Evolutionary conservation across 2,329 filamentous ascomycete genomes (phyloP).

Genomic region (Monosporascus sp.): DNA sequence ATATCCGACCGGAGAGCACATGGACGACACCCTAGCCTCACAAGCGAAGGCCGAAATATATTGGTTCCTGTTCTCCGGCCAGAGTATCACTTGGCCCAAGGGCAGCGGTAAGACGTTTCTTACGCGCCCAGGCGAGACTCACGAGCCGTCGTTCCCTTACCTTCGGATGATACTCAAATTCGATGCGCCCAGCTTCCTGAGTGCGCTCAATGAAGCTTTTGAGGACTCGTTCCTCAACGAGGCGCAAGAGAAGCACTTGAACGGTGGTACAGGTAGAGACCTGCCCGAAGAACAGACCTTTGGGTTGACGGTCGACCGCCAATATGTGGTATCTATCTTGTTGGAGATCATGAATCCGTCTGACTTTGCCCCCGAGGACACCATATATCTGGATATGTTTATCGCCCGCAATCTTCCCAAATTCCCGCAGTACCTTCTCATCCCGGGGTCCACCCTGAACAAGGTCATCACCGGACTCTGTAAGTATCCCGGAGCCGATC

Average conservation of each 20-base stretch:
- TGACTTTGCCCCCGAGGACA: slow-evolving; percentile 74
- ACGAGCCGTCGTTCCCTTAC: slow-evolving; percentile 78
- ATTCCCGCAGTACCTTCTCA: slow-evolving; percentile 89
- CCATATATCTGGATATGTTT: slow-evolving; percentile 97
- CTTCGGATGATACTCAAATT: slow-evolving; percentile 80
- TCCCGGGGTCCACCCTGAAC: slow-evolving; percentile 80
- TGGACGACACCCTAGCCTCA: slow-evolving; percentile 66
- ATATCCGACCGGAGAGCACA: slow-evolving; percentile 79
- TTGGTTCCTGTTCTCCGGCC: slow-evolving; percentile 87
- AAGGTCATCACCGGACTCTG: slow-evolving; percentile 78
- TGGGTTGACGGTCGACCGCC: slow-evolving; percentile 72
- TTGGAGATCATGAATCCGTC: slow-evolving; percentile 80
- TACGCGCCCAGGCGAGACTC: slow-evolving; percentile 49
- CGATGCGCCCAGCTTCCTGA: slow-evolving; percentile 87
- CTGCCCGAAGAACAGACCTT: slow-evolving; percentile 62
- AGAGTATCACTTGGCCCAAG: slow-evolving; percentile 69
- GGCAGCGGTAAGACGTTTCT: slow-evolving; percentile 55
- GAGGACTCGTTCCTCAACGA: slow-evolving; percentile 93
- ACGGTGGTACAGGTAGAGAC: slow-evolving; percentile 45
- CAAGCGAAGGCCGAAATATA: slow-evolving; percentile 86
- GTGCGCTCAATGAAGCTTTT: slow-evolving; percentile 93
- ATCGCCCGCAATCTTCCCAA: slow-evolving; percentile 93
- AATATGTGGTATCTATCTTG: slow-evolving; percentile 87
- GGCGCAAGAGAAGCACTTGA: slow-evolving; percentile 56
- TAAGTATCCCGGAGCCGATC: slow-evolving; percentile 70